Evolutionary conservation across 768 basidiomycete genomes (phyloP), one percentile per base, ranked within the genome.

Genomic region (Boletus rubroflammeus): DNA sequence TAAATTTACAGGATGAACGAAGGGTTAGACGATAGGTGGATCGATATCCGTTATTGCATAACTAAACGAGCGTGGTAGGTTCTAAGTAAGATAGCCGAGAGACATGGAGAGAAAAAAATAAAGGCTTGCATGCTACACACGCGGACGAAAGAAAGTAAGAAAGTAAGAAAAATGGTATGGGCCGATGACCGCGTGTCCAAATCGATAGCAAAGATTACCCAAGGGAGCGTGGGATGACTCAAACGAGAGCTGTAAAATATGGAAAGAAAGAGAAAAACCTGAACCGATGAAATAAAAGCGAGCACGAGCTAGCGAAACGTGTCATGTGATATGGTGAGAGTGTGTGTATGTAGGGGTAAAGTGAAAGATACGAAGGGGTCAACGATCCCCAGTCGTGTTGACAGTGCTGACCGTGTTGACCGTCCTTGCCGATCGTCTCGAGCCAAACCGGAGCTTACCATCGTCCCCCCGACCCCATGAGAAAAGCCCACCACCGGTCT

Each of bases 381-480:
- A 71, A 54, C 68, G 67, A 28, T 68, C 67, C 34, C 60, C 61
- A 8, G 50, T 50, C 13, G 58, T 47, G 23, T 15, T 46, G 26
- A 44, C 40, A 5, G 58, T 61, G 10, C 45, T 60, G 58, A 70
- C 49, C 14, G 64, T 59, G 25, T 67, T 71, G 52, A 68, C 70
- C 36, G 75, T 74, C 65, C 66, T 78, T 35, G 69, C 70, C n/a
- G 79, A 80, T 60, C 89, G 79, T 57, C 81, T 75, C 14, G 89
- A 85, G 40, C 89, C 90, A 70, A 92, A 92, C 54, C 88, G 81
- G 56, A 84, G 77, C 63, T 84, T 86, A 17, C 84, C 79, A 62
- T 80, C 82, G 15, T 84, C 83, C 6, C 79, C 72, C 29, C 82
- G 75, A 6, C 78, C 82, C 82, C 83, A 85, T 0, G 84, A 85